Evolutionary conservation across 805 yeast species (phyloP).

Genomic region (Phaffomyces opuntiae): DNA sequence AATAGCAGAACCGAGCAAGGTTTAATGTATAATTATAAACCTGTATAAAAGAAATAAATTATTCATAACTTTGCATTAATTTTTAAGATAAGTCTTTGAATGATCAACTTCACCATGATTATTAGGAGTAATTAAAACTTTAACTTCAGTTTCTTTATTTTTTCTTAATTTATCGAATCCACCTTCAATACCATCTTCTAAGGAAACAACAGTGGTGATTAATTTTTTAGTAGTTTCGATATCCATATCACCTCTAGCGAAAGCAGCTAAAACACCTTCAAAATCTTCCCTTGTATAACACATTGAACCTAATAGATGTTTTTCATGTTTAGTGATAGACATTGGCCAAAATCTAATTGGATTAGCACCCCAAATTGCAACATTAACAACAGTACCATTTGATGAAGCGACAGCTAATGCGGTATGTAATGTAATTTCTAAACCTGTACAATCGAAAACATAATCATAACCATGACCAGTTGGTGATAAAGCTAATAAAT

Average conservation of each 20-base stretch:
- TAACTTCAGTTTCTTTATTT: slow-evolving; percentile 50
- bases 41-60: too few relatives aligned
- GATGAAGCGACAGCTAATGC: slow-evolving; percentile 43
- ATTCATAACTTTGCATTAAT: not conserved
- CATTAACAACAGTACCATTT: slow-evolving; percentile 53
- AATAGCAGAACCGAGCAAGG: too few relatives aligned
- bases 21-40: too few relatives aligned
- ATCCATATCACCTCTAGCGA: slow-evolving; percentile 39
- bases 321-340: slow-evolving; percentile 50
- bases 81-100: slow-evolving; percentile 12
- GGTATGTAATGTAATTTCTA: slow-evolving; percentile 45
- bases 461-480: slow-evolving; percentile 40
- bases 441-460: slow-evolving; percentile 49
- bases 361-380: slow-evolving; percentile 57
- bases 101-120: slow-evolving; percentile 28
- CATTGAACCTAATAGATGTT: slow-evolving; percentile 51
- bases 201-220: slow-evolving; percentile 46
- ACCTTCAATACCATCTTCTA: slow-evolving; percentile 44
- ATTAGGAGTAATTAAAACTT: slow-evolving; percentile 46
- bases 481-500: slow-evolving; percentile 32
- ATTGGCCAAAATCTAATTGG: slow-evolving; percentile 46
- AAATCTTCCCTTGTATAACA: slow-evolving; percentile 54
- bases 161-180: slow-evolving; percentile 46
- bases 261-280: slow-evolving; percentile 45
- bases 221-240: slow-evolving; percentile 36